A percentile compares a stretch with the other conserved stretches of the same genome.
phyloP scores from a whole-genome alignment of 352 stramenopile species.

The Phytophthora meadii region DNA sequence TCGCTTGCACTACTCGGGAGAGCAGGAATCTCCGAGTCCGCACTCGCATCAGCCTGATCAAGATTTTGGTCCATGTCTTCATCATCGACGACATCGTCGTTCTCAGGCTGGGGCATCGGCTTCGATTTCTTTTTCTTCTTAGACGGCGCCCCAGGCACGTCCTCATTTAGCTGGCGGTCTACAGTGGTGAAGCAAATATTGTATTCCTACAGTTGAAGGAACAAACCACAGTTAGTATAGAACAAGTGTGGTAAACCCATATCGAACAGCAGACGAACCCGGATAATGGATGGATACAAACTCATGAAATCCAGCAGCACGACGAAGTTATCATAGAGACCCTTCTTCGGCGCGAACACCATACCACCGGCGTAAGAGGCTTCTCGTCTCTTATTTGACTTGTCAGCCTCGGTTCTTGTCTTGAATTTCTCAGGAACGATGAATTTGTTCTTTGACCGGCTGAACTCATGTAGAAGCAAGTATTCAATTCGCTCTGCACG shows the following conservation, averaged over 20 bases:
- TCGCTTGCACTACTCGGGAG: slow-evolving; percentile 74
- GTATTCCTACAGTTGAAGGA: slow-evolving; percentile 93
- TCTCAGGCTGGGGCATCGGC: slow-evolving; percentile 55
- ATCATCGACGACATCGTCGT: slow-evolving; percentile 80
- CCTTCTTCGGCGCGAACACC: slow-evolving; percentile 99
- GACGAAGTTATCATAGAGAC: slow-evolving; percentile 99
- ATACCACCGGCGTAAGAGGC: slow-evolving; percentile 98
- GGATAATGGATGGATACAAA: slow-evolving; percentile 99
- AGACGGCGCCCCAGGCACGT: slow-evolving; percentile 36
- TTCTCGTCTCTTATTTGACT: slow-evolving; percentile 64
- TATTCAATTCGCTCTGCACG: slow-evolving; percentile 99
- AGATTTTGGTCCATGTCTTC: slow-evolving; percentile 80
- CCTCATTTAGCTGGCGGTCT: slow-evolving; percentile 82
- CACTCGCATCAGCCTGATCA: slow-evolving; percentile 59
- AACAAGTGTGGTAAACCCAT: not conserved
- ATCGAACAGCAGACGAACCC: slow-evolving; percentile 41
- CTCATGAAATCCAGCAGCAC: slow-evolving; percentile 99
- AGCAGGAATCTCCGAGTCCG: slow-evolving; percentile 90
- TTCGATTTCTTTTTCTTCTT: slow-evolving; percentile 73
- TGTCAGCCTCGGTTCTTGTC: slow-evolving; percentile 69
- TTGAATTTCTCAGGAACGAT: slow-evolving; percentile 97
- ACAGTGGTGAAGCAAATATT: slow-evolving; percentile 99
- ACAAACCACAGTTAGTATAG: slow-evolving; percentile 10
- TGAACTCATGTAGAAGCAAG: slow-evolving; percentile 99
- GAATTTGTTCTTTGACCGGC: slow-evolving; percentile 95